A percentile compares a stretch with the other conserved stretches of the same genome.
These are phyloP conservation scores for Gynochthodes officinalis DNA, from an alignment of 257 asterid species.

Conservation along the genomic window DNA sequence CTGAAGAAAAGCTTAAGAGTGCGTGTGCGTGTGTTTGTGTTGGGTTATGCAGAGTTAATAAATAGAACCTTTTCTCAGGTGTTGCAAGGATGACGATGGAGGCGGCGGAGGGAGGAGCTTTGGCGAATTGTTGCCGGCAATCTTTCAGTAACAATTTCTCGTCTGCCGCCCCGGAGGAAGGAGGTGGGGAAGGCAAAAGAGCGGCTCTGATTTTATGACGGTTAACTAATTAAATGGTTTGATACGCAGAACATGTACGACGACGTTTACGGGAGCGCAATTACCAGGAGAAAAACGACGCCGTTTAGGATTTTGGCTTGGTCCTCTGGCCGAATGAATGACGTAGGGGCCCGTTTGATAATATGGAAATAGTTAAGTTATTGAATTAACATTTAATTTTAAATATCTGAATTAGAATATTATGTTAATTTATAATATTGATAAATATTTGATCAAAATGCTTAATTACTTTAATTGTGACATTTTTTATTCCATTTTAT, in stretches of 20 bases:
- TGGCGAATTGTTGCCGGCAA: not conserved
- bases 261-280: not conserved
- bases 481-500: too few species aligned
- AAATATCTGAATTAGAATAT: too few species aligned
- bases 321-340: too few species aligned
- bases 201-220: constrained; percentile 5
- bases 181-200: not conserved
- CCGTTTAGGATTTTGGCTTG: too few species aligned
- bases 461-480: too few species aligned
- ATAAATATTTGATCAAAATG: too few species aligned
- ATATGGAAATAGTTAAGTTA: too few species aligned
- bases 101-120: constrained; percentile 3
- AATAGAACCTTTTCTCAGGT: not conserved
- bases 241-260: not conserved
- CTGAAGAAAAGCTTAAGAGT: not conserved
- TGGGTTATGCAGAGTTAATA: not conserved
- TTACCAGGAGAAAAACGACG: too few species aligned
- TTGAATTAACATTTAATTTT: too few species aligned
- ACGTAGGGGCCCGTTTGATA: too few species aligned
- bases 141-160: not conserved
- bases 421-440: too few species aligned
- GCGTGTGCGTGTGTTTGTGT: not conserved
- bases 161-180: constrained; percentile 14
- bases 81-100: not conserved
- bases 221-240: not conserved